phyloP scores from a whole-genome alignment of 495 filamentous ascomycete genomes.

The Melanomma pulvis-pyrius region DNA sequence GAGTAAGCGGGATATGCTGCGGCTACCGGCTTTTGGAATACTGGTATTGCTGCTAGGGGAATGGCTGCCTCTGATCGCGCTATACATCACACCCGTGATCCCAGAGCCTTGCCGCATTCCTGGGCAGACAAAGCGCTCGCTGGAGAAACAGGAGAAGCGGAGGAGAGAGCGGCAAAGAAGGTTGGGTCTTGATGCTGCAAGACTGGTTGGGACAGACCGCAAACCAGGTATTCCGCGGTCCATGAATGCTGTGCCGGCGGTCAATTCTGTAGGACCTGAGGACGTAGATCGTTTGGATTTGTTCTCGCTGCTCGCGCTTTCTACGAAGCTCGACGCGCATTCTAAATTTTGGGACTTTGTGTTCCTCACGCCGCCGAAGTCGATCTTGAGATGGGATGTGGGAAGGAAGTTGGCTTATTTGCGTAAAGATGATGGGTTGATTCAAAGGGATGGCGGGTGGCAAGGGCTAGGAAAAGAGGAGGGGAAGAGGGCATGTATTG shows the following conservation, averaged over 20 bases:
- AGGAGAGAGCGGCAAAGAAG: conserved; percentile 32
- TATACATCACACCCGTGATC: conserved; percentile 68
- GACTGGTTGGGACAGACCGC: not conserved
- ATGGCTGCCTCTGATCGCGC: conserved; percentile 71
- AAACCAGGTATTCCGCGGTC: not conserved
- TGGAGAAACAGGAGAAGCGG: conserved; percentile 53
- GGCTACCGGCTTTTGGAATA: conserved; percentile 75
- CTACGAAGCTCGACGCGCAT: conserved; percentile 50
- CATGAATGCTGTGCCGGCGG: not conserved
- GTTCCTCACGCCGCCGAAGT: conserved; percentile 44
- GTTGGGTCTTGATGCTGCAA: conserved; percentile 14
- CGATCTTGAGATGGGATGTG: conserved; percentile 50
- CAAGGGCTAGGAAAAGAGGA: conserved; percentile 56
- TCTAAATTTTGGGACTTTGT: conserved; percentile 52
- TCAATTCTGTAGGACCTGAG: not conserved
- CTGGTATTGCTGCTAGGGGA: conserved; percentile 79
- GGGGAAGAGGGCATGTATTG: conserved; percentile 58
- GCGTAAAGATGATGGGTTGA: conserved; percentile 61
- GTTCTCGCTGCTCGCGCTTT: conserved; percentile 26
- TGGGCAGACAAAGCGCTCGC: conserved; percentile 63
- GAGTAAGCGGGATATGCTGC: conserved; percentile 65
- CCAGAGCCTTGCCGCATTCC: conserved; percentile 83
- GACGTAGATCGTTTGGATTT: conserved; percentile 9
- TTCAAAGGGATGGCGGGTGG: conserved; percentile 56
- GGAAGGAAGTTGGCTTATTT: conserved; percentile 55